phyloP scores from a whole-genome alignment of 352 stramenopile genomes.

The Hyaloperonospora arabidopsidis region DNA sequence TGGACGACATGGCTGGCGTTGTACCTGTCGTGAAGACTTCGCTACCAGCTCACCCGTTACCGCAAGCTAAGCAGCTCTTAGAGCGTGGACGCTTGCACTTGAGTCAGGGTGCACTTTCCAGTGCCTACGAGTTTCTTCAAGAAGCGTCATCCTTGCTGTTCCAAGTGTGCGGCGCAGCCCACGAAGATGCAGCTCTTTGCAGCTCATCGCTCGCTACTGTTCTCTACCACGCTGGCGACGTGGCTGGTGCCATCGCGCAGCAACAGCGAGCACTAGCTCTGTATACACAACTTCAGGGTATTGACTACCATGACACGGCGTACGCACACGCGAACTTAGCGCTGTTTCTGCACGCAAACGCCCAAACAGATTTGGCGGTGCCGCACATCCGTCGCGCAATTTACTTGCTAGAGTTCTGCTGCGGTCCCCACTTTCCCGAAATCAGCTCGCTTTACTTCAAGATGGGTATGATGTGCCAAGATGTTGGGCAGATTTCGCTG shows the following conservation, averaged over 20 bases:
- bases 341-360: constrained; percentile 86
- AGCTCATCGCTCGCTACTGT: constrained; percentile 88
- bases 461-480: constrained; percentile 92
- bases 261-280: constrained; percentile 88
- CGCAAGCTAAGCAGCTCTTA: constrained; percentile 74
- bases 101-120: constrained; percentile 58
- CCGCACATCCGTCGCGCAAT: constrained; percentile 87
- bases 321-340: constrained; percentile 88
- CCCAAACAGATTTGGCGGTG: constrained; percentile 78
- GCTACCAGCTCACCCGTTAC: constrained; percentile 66
- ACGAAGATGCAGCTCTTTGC: constrained; percentile 90
- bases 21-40: constrained; percentile 92
- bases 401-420: constrained; percentile 91
- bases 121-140: constrained; percentile 79
- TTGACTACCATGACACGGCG: constrained; percentile 90
- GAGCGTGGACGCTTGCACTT: constrained; percentile 85
- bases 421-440: constrained; percentile 85
- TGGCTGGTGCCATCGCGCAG: constrained; percentile 81
- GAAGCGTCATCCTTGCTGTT: constrained; percentile 91
- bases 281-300: constrained; percentile 86
- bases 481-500: constrained; percentile 77
- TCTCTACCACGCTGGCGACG: constrained; percentile 88
- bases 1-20: constrained; percentile 89
- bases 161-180: constrained; percentile 88
- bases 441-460: constrained; percentile 88